Evolutionary conservation across 768 basidiomycete genomes (phyloP).

Genomic region (Coprinellus micaceus): DNA sequence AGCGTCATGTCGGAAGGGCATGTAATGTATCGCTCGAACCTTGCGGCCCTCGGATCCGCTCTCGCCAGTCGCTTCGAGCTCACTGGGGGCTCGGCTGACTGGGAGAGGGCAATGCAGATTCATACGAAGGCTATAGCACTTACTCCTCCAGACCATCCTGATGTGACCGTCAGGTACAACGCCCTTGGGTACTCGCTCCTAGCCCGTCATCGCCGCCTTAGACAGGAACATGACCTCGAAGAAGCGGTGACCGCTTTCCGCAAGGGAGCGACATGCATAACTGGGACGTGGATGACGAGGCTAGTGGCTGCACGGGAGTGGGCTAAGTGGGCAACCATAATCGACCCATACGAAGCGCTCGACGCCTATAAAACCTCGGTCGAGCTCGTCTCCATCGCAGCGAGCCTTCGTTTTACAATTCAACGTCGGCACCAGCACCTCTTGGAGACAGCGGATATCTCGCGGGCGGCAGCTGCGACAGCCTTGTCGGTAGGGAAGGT

Average conservation of each 20-base stretch:
- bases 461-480: neutral
- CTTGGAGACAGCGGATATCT: neutral
- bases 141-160: neutral
- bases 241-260: no score
- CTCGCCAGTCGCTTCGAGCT: conserved; percentile 9
- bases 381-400: neutral
- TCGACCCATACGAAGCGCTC: neutral
- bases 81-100: conserved; percentile 13
- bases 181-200: no score
- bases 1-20: no score
- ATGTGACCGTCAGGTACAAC: neutral
- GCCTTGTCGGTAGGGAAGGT: neutral
- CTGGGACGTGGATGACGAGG: no score
- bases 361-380: neutral
- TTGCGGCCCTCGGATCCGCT: conserved; percentile 11
- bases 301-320: no score
- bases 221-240: no score
- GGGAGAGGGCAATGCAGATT: conserved; percentile 11
- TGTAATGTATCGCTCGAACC: no score
- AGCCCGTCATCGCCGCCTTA: no score
- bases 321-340: no score
- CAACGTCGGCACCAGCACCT: neutral
- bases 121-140: conserved; percentile 6
- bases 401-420: neutral
- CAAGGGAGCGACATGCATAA: no score